Evolutionary conservation across 2,329 filamentous ascomycete genomes (phyloP).

Genomic region (Penicillium decumbens): DNA sequence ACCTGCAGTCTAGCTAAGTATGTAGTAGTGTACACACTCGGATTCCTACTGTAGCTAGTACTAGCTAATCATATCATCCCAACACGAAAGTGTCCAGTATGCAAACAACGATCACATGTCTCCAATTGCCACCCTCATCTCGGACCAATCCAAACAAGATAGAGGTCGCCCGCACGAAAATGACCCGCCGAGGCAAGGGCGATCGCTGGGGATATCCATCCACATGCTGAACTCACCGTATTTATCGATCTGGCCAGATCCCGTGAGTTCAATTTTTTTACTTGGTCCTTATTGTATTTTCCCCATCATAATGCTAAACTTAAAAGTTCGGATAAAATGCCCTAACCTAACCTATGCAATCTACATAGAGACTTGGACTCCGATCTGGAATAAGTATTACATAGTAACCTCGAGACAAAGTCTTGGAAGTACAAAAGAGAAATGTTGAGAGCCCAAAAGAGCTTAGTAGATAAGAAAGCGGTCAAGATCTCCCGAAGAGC

Average conservation of each 20-base stretch:
- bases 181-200: constrained; percentile 21
- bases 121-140: constrained; percentile 10
- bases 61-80: neutral
- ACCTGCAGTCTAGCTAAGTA: no score
- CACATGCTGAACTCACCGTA: constrained; percentile 6
- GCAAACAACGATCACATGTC: constrained; percentile 9
- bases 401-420: no score
- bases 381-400: no score
- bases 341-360: no score
- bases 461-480: constrained; percentile 1
- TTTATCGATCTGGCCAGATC: neutral
- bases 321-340: no score
- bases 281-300: no score
- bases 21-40: no score
- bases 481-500: neutral
- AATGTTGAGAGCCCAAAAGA: constrained; percentile 17
- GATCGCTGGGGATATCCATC: constrained; percentile 7
- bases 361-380: neutral
- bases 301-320: no score
- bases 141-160: constrained; percentile 5
- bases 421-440: neutral
- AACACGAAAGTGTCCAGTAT: no score
- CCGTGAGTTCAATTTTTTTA: no score
- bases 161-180: constrained; percentile 15
- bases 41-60: no score